Conservation (phyloP, 78 protist species). For the Dictyostelium purpureum region DNA sequence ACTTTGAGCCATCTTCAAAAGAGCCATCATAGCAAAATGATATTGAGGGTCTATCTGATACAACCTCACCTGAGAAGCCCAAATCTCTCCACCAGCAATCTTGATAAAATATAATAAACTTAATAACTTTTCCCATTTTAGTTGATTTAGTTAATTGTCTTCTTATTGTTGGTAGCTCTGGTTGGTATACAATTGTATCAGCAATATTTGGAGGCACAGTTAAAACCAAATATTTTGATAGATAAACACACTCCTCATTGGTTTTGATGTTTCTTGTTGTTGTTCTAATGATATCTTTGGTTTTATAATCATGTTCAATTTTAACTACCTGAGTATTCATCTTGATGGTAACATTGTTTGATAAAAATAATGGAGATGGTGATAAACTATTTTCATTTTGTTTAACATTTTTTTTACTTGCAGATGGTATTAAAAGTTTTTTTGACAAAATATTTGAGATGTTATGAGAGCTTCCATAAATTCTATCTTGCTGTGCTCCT, state of each 20-base stretch:
- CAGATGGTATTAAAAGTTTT: neutral
- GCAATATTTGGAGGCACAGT: slow-evolving; percentile 37
- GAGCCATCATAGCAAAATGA: slow-evolving; percentile 24
- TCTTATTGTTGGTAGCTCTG: neutral
- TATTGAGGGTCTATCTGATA: neutral
- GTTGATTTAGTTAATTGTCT: neutral
- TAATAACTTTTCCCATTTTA: slow-evolving; percentile 59
- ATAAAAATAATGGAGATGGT: neutral
- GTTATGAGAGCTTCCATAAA: slow-evolving; percentile 27
- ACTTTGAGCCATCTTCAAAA: slow-evolving; percentile 37
- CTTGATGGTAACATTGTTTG: neutral
- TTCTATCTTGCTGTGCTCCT: slow-evolving; percentile 67
- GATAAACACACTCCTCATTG: neutral
- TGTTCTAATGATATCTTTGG: neutral
- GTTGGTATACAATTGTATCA: neutral
- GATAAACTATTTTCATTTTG: neutral
- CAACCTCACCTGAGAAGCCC: slow-evolving; percentile 62
- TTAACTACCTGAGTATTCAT: neutral
- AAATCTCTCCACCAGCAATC: slow-evolving; percentile 47
- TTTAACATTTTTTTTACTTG: neutral
- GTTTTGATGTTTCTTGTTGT: neutral
- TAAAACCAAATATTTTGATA: neutral
- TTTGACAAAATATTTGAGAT: slow-evolving; percentile 16
- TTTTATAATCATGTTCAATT: slow-evolving; percentile 17
- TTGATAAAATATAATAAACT: slow-evolving; percentile 57